phyloP scores from a whole-genome alignment of 257 asterid species.

The Plantago ovata region DNA sequence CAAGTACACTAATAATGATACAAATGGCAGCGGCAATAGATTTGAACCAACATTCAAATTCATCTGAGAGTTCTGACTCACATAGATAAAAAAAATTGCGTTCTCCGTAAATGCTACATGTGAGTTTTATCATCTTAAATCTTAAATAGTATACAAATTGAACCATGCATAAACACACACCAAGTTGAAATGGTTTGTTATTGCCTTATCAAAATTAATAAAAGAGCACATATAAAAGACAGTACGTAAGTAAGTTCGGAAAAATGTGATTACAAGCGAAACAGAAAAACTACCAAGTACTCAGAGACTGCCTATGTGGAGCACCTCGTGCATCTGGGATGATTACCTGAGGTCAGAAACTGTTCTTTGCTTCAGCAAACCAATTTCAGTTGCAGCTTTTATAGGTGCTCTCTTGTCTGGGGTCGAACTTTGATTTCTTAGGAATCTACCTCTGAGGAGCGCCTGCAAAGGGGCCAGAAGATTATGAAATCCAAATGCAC shows the following conservation, averaged over 20 bases:
- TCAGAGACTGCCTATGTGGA: not conserved
- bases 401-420: conserved; percentile 54
- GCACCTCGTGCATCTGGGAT: conserved; percentile 8
- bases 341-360: conserved; percentile 83
- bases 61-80: not conserved
- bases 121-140: conserved; percentile 2
- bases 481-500: not conserved
- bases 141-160: not conserved
- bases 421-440: conserved; percentile 46
- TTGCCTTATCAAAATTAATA: not conserved
- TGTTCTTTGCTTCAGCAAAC: conserved; percentile 67
- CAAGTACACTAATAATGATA: not conserved
- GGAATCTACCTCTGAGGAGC: conserved; percentile 73
- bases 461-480: conserved; percentile 43
- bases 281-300: not conserved
- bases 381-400: conserved; percentile 63
- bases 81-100: not conserved
- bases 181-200: not conserved
- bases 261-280: not conserved
- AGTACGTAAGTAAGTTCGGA: not conserved
- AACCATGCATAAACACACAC: not conserved
- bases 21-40: not conserved
- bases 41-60: not conserved
- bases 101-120: not conserved
- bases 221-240: not conserved